Evolutionary conservation across 2,329 filamentous ascomycete species (phyloP).

Genomic region (Emmonsia crescens): DNA sequence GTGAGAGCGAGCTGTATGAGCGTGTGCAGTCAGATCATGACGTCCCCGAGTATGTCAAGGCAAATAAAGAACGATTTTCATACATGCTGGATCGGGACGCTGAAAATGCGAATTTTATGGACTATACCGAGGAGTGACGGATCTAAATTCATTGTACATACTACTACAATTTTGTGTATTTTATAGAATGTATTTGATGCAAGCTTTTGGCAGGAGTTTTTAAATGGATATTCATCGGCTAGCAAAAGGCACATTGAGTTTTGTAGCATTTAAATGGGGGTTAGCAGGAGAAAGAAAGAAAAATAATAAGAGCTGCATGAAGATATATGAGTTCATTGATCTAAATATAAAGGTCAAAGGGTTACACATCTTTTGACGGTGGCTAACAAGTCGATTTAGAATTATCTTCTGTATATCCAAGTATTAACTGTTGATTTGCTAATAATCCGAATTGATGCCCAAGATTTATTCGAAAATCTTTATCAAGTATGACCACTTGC

Average conservation of each 20-base stretch:
- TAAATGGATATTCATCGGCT: neutral
- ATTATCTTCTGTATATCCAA: no score
- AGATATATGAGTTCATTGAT: no score
- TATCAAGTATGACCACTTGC: no score
- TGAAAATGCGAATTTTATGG: neutral
- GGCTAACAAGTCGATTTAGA: no score
- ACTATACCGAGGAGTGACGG: neutral
- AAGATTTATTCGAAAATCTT: no score
- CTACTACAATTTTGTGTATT: neutral
- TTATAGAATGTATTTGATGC: neutral
- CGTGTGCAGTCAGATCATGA: slow-evolving; percentile 29
- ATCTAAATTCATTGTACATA: neutral
- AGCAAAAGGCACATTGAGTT: neutral
- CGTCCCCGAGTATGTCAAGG: neutral
- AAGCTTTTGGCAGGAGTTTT: neutral
- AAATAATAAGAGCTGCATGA: no score
- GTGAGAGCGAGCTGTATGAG: slow-evolving; percentile 38
- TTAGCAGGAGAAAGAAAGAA: no score
- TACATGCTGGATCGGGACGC: neutral
- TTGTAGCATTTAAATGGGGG: neutral
- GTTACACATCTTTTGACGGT: no score
- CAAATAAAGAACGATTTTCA: neutral
- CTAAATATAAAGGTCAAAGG: no score
- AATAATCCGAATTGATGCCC: no score
- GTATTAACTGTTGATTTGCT: no score